Conservation (phyloP, 805 yeast species). For the Saccharomycopsis synnaedendra region DNA sequence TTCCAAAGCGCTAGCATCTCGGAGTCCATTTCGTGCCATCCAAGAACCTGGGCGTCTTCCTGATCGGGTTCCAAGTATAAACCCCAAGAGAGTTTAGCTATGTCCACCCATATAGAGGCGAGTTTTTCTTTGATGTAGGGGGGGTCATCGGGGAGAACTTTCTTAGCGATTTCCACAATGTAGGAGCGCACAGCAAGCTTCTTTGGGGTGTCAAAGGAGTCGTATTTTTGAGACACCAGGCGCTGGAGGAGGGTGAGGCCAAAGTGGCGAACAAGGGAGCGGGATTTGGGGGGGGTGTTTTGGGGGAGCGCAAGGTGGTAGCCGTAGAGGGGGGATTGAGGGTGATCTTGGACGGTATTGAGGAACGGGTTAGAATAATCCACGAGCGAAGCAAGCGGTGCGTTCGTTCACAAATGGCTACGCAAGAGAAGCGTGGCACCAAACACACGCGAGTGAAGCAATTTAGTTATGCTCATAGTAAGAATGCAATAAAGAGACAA, state of each 20-base stretch:
- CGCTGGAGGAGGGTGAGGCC: conserved; percentile 74
- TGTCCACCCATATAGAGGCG: conserved; percentile 82
- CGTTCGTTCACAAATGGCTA: too few species aligned
- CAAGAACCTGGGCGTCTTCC: conserved; percentile 29
- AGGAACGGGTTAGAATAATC: conserved; percentile 30
- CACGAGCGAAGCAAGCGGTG: too few species aligned
- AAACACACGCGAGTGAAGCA: too few species aligned
- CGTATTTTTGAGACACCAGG: conserved; percentile 52
- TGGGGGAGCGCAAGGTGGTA: conserved; percentile 53
- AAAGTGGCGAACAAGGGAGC: conserved; percentile 75
- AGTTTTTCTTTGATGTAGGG: conserved; percentile 83
- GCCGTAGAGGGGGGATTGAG: conserved; percentile 89
- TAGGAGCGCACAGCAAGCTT: conserved; percentile 65
- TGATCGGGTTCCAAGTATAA: conserved; percentile 33
- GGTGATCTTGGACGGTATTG: conserved; percentile 63
- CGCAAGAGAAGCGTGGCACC: too few species aligned
- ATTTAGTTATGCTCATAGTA: too few species aligned
- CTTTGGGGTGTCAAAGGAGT: conserved; percentile 41
- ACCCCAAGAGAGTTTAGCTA: conserved; percentile 92
- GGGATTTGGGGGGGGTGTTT: conserved; percentile 25
- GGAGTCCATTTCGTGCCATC: conserved; percentile 85
- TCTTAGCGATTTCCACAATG: conserved; percentile 68
- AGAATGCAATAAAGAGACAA: too few species aligned
- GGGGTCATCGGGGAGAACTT: conserved; percentile 58
- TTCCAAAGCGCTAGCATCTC: conserved; percentile 71